Evolutionary conservation across 352 stramenopile genomes (phyloP).

Genomic region (Globisporangium ultimum): DNA sequence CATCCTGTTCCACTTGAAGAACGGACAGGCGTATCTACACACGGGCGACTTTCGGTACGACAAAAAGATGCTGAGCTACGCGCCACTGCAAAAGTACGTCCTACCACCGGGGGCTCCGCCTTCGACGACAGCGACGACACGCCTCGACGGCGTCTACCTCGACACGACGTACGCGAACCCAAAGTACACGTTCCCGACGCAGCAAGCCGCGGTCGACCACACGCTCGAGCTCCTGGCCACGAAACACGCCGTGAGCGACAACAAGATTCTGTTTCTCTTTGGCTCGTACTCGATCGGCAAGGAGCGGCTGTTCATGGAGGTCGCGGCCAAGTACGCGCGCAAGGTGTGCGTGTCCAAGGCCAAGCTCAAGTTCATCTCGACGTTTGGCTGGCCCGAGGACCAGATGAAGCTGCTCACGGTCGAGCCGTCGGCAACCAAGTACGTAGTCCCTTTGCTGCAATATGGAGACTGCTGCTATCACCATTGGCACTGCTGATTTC

Average conservation of each 20-base stretch:
- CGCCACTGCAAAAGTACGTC: constrained; percentile 46
- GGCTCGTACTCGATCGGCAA: constrained; percentile 97
- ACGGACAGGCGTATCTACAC: constrained; percentile 88
- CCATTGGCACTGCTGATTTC: neutral
- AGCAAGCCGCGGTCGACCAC: constrained; percentile 69
- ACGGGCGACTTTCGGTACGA: constrained; percentile 88
- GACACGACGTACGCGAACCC: constrained; percentile 97
- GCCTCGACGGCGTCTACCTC: constrained; percentile 89
- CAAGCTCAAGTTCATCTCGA: constrained; percentile 85
- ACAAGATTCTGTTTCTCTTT: constrained; percentile 92
- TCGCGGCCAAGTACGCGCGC: constrained; percentile 70
- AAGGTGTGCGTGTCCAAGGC: constrained; percentile 79
- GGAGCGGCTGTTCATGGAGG: constrained; percentile 94
- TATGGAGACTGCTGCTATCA: too few relatives aligned
- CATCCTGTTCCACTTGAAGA: constrained; percentile 91
- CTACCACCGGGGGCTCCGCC: constrained; percentile 10
- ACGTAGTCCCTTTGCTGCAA: constrained; percentile 13
- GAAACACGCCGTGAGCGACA: constrained; percentile 52
- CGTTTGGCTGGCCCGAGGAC: constrained; percentile 80
- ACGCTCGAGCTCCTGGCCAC: constrained; percentile 50
- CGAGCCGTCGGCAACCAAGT: constrained; percentile 67
- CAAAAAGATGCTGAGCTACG: constrained; percentile 65
- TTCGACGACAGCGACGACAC: constrained; percentile 9
- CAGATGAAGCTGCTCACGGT: constrained; percentile 88
- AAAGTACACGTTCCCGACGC: constrained; percentile 93